Base-by-base conservation (phyloP, 78 protist genomes). In the Dictyostelium citrinum region DNA sequence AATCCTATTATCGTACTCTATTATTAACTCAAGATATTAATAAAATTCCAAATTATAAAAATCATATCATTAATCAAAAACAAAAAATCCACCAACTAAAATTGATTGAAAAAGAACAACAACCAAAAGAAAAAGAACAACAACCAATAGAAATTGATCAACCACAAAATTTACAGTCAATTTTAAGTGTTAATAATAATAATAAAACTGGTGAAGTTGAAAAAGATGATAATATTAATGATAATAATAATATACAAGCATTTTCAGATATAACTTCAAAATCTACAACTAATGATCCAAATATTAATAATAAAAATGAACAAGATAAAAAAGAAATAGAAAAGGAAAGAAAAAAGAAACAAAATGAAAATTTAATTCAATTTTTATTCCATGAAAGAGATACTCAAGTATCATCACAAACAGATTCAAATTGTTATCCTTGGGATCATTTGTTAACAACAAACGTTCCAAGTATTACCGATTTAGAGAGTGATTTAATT, bases 401-500 rank as follows among this genome's bases (percentile, higher is more conserved):
- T 7, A 77, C 29, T 46, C 31, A 33, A 29, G 14, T n/a, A 22
- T 3, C 27, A 67, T 14, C 29, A 33, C 45, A 33, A 43, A 7
- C 41, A 35, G 77, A 27, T 27, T 43, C 41, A 35, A 43, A 71
- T 11, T 5, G 31, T 8, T 29, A 11, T 41, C 31, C 55, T 11
- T 84, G 91, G 91, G 91, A 84, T 60, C 27, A n/a, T 20, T 9
- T 84, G 2, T 39, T 84, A 39, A 29, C 70, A 22, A 20, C 78
- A 3, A 71, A 72, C 16, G 41, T 79, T 16, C 20, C 33, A 27
- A 74, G 14, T 27, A 37, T 31, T 3, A 33, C 37, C 17, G 91
- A 84, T 24, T 67, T 84, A 29, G 41, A 77, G n/a, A 77, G 70
- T 75, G 92, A 86, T 77, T 20, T 86, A 68, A 39, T 86, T 33